These are phyloP conservation scores for Pythium folliculosum DNA, from an alignment of 352 stramenopile genomes.

Conservation along the genomic window DNA sequence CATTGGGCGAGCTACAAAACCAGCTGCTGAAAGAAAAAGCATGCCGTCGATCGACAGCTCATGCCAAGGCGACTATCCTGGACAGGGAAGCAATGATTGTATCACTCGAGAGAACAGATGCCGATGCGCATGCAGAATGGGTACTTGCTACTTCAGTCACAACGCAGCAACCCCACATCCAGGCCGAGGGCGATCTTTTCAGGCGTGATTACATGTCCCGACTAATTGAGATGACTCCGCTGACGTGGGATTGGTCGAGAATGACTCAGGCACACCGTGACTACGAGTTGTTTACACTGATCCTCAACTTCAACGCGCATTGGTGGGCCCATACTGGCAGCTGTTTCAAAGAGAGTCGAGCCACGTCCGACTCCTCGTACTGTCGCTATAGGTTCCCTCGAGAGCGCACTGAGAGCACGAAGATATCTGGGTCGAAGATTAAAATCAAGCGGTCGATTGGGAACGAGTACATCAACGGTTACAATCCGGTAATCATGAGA, in stretches of 20 bases:
- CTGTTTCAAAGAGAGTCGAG: slow-evolving; percentile 23
- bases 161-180: not conserved
- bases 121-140: not conserved
- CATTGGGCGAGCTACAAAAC: not conserved
- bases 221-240: slow-evolving; percentile 20
- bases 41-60: not conserved
- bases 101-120: not conserved
- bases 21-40: not conserved
- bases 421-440: not conserved
- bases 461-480: slow-evolving; percentile 24
- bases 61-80: no score
- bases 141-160: not conserved
- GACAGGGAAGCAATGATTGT: not conserved
- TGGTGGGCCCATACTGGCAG: slow-evolving; percentile 20
- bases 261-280: slow-evolving; percentile 4
- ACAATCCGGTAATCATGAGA: slow-evolving; percentile 3
- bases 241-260: not conserved
- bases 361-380: not conserved
- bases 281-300: slow-evolving; percentile 5
- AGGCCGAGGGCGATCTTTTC: slow-evolving; percentile 1
- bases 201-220: slow-evolving; percentile 3
- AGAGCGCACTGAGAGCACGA: not conserved
- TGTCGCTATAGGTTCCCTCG: slow-evolving; percentile 23
- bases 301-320: slow-evolving; percentile 21
- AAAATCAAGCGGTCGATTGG: not conserved